Conservation (phyloP, 106 monocot species). For the Acorus calamus region DNA sequence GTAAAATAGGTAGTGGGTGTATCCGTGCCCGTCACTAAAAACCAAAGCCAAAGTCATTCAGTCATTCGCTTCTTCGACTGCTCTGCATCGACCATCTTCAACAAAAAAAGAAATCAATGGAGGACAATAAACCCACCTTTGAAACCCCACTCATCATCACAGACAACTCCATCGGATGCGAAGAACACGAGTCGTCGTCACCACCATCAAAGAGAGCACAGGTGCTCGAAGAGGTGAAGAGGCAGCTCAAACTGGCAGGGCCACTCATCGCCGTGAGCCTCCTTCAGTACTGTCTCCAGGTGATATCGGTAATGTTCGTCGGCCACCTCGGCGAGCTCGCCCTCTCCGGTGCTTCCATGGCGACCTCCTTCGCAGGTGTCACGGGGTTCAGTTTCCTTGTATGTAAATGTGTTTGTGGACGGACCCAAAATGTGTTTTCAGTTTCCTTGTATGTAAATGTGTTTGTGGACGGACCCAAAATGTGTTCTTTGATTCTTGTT, state of each 20-base stretch:
- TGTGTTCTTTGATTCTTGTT: no score
- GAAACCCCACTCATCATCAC: no score
- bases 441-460: no score
- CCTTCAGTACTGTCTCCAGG: slow-evolving; percentile 31
- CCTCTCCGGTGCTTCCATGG: slow-evolving; percentile 50
- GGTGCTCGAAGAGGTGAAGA: slow-evolving; percentile 23
- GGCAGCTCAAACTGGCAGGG: slow-evolving; percentile 28
- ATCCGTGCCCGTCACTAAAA: no score
- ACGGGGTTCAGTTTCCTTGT: slow-evolving; percentile 48
- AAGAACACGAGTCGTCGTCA: neutral
- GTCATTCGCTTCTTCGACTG: no score
- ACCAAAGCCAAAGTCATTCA: no score
- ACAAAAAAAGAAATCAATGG: no score
- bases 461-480: no score
- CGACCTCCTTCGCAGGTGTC: slow-evolving; percentile 48
- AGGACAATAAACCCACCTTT: no score
- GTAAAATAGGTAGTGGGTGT: no score
- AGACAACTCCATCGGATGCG: neutral
- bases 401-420: neutral
- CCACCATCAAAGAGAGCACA: neutral
- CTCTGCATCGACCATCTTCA: no score
- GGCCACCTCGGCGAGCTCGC: slow-evolving; percentile 54
- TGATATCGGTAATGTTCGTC: slow-evolving; percentile 41
- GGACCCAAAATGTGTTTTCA: no score
- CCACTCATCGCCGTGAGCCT: slow-evolving; percentile 38